phyloP scores from a whole-genome alignment of 2,329 filamentous ascomycete species.

The Nemania serpens region DNA sequence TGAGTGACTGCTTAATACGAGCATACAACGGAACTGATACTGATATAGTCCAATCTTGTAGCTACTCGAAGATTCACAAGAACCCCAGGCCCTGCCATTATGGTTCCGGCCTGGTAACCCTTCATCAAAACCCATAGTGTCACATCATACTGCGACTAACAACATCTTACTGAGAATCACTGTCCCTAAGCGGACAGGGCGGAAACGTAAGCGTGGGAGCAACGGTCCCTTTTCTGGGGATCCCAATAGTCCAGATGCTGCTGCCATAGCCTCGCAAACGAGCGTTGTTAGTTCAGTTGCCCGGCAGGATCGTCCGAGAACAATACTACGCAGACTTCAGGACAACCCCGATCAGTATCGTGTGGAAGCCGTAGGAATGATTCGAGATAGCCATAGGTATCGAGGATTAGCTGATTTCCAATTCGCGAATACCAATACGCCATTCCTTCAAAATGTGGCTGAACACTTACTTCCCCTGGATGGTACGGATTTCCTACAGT shows the following conservation, averaged over 20 bases:
- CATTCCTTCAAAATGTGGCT: constrained; percentile 72
- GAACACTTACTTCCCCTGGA: constrained; percentile 73
- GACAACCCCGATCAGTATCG: constrained; percentile 72
- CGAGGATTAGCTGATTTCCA: constrained; percentile 86
- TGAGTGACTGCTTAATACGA: constrained; percentile 28
- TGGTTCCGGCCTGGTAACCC: constrained; percentile 81
- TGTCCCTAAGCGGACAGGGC: constrained; percentile 83
- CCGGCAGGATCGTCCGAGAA: constrained; percentile 56
- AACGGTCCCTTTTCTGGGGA: constrained; percentile 65
- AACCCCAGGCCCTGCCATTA: constrained; percentile 63
- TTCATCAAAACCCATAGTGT: constrained; percentile 76
- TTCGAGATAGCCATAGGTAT: constrained; percentile 85
- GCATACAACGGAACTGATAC: background rate
- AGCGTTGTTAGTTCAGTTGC: constrained; percentile 49
- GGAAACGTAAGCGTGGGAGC: constrained; percentile 82
- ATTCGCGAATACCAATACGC: constrained; percentile 70
- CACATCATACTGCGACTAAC: constrained; percentile 74
- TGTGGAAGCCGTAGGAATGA: constrained; percentile 71
- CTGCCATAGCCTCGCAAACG: constrained; percentile 23
- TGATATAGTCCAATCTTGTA: constrained; percentile 23
- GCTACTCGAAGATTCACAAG: constrained; percentile 36
- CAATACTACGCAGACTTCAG: constrained; percentile 65
- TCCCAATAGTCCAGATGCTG: constrained; percentile 40
- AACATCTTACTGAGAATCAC: constrained; percentile 87
- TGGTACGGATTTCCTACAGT: constrained; percentile 53